A percentile compares a stretch with the other conserved stretches of the same genome.
These are phyloP conservation scores for Cajanus cajan DNA, from an alignment of 306 rosid genomes.

Conservation along the genomic window DNA sequence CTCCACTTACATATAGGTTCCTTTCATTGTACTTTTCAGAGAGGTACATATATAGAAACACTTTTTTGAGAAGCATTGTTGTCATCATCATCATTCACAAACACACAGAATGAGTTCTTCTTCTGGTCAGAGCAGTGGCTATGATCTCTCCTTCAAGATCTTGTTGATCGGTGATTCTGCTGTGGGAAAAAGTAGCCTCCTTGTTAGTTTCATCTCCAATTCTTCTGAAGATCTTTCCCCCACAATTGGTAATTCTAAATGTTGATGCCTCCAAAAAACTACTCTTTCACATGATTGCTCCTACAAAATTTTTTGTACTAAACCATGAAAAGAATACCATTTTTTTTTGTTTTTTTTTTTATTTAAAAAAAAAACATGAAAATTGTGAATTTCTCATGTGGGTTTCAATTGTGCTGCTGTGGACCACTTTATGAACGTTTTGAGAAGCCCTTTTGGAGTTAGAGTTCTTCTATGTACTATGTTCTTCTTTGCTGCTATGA, in stretches of 20 bases:
- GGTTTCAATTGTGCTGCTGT: conserved; percentile 5
- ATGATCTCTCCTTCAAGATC: conserved; percentile 95
- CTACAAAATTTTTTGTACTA: background rate
- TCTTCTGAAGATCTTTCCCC: conserved; percentile 64
- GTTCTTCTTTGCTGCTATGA: background rate
- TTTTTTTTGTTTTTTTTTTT: background rate
- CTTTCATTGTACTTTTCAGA: conserved; percentile 37
- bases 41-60: background rate
- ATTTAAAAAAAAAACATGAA: background rate
- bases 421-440: background rate
- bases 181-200: conserved; percentile 94
- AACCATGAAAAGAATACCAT: background rate
- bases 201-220: conserved; percentile 80
- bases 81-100: conserved; percentile 36
- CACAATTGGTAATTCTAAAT: conserved; percentile 77
- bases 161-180: conserved; percentile 94
- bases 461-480: background rate
- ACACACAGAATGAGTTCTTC: conserved; percentile 65
- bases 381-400: background rate
- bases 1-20: conserved; percentile 15
- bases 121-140: conserved; percentile 71
- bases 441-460: background rate
- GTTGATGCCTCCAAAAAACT: background rate
- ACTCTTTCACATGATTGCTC: conserved; percentile 2
- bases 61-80: conserved; percentile 28